Evolutionary conservation across 805 yeast species (phyloP), one percentile per base, ranked within the genome.

Genomic region (Candida ipomoeae): DNA sequence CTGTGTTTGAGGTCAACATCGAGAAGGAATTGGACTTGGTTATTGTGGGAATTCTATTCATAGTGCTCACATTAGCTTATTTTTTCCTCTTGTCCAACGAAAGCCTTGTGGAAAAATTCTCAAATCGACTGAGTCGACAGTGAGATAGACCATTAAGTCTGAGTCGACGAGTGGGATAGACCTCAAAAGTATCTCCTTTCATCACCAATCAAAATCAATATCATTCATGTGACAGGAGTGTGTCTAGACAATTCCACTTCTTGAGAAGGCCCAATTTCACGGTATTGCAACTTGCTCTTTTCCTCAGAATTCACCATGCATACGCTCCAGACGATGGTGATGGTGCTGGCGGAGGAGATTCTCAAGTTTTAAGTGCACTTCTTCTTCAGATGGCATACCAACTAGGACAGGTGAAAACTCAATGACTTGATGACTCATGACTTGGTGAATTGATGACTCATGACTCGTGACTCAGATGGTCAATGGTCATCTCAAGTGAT

Each of bases 331-430:
- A 70, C 50, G 74, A 68, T 52, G 73, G 74, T 5, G 73, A 70
- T 51, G 73, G 68, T 5, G 71, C 71, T 2, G 75, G 69, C 52
- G 74, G 74, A 7, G 74, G 71, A 0, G 72, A 66, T 47, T 57
- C 69, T 0, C 69, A 62, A 36, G 63, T 58, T 6, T 55, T 63
- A 31, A 59, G 53, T 42, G 65, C 69, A 6, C 49, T 49, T 15
- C 20, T 62, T 13, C 66, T 83, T 14, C 88, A 83, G 58, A 82
- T 85, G 85, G 87, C 84, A 0, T 73, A 80, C 48, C 75, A 84
- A 35, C 74, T 84, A 55, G 91, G 90, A 0, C 90, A 0, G 75
- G 73, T 13, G 62, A 57, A 14, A 49, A n/a, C n/a, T 1, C 21
- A 20, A 20, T 20, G 21, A 2, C 29, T 8, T 3, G 5, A 26